Percentiles rank a stretch among this genome's conserved stretches.
Conservation (phyloP, 2,329 filamentous ascomycete species). For the Penicillium sp. region DNA sequence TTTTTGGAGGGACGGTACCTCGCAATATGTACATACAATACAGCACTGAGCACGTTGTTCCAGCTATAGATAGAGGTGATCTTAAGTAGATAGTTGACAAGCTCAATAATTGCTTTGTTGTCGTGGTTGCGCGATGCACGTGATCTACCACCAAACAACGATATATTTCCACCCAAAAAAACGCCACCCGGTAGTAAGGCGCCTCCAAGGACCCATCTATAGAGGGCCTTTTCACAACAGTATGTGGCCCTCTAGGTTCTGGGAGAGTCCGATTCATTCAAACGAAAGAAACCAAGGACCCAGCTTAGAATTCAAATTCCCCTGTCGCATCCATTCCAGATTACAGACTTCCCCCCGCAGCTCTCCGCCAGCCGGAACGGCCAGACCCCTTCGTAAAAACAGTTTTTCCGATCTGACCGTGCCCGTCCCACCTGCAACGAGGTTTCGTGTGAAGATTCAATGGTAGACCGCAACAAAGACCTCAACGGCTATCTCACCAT, state of each 20-base stretch:
- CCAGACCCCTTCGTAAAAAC: slow-evolving; percentile 8
- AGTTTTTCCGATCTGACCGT: slow-evolving; percentile 8
- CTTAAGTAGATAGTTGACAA: no score
- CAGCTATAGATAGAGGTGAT: no score
- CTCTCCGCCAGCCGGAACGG: not conserved
- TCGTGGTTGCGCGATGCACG: not conserved
- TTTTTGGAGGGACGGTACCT: no score
- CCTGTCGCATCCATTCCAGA: not conserved
- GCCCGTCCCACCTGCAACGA: slow-evolving; percentile 1
- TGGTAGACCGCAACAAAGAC: not conserved
- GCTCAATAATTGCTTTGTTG: not conserved
- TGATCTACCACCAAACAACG: no score
- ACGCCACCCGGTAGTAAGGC: not conserved
- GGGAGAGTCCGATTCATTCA: not conserved
- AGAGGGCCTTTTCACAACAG: no score
- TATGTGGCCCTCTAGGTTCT: not conserved
- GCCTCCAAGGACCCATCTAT: not conserved
- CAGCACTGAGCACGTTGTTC: no score
- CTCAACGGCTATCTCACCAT: not conserved
- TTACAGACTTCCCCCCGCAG: not conserved
- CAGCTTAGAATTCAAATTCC: not conserved
- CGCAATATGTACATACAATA: no score
- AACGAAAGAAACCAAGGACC: not conserved
- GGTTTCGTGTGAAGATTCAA: not conserved
- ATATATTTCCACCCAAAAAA: not conserved